Conservation (phyloP, 805 yeast species). For the Candida maris region DNA sequence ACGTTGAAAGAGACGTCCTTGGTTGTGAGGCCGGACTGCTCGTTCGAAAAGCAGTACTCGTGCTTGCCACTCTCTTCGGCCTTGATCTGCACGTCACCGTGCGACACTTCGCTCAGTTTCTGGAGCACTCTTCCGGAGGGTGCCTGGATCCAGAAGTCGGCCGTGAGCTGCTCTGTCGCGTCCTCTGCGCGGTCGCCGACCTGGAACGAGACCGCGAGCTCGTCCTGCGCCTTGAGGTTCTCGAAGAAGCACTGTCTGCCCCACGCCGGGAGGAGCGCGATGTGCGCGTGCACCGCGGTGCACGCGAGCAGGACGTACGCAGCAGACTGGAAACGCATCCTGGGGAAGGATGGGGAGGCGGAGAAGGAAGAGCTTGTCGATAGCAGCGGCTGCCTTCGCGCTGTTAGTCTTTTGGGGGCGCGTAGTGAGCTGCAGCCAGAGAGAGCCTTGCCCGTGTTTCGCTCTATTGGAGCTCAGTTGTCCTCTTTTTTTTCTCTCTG, state of each 20-base stretch:
- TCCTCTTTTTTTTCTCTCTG: no score
- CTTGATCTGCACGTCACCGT: conserved; percentile 71
- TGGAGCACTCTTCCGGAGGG: conserved; percentile 48
- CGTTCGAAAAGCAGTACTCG: conserved; percentile 90
- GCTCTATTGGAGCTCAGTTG: no score
- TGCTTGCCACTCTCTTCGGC: conserved; percentile 71
- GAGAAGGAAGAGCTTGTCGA: no score
- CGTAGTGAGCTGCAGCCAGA: no score
- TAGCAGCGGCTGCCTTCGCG: conserved; percentile 12
- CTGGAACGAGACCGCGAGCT: conserved; percentile 84
- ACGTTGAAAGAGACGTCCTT: conserved; percentile 94
- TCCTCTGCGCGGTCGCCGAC: conserved; percentile 85
- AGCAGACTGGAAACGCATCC: not conserved
- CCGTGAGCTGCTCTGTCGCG: conserved; percentile 58
- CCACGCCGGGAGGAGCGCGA: conserved; percentile 74
- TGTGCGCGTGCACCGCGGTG: conserved; percentile 52
- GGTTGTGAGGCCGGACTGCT: conserved; percentile 63
- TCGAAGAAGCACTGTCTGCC: conserved; percentile 90
- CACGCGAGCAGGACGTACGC: not conserved
- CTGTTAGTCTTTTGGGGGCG: no score
- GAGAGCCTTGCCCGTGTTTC: no score
- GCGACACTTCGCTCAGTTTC: conserved; percentile 56
- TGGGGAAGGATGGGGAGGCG: no score
- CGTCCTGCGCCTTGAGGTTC: conserved; percentile 75
- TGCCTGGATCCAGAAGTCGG: conserved; percentile 56